phyloP scores from a whole-genome alignment of 2,329 filamentous ascomycete species.

The Fusarium aywerte region DNA sequence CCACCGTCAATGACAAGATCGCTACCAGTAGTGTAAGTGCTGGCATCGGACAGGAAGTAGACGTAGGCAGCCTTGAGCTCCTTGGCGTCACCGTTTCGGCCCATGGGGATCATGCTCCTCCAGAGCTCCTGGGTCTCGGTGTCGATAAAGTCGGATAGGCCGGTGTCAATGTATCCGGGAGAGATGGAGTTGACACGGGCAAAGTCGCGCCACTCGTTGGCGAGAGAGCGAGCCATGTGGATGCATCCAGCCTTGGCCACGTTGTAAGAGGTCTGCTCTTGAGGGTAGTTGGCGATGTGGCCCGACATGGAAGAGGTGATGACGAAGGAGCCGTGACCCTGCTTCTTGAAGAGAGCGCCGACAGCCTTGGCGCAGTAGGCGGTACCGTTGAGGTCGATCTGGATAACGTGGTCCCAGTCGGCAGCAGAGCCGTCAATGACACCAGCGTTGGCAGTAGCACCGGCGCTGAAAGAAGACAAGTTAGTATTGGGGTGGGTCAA shows the following conservation, averaged over 20 bases:
- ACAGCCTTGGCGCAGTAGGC: conserved; percentile 75
- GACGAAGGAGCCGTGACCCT: conserved; percentile 72
- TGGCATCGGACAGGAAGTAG: conserved; percentile 79
- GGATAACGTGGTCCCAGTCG: conserved; percentile 73
- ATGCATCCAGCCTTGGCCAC: conserved; percentile 69
- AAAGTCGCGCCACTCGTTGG: conserved; percentile 76
- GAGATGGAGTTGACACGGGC: conserved; percentile 74
- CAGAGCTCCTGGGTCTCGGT: conserved; percentile 76
- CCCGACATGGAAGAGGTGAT: conserved; percentile 77
- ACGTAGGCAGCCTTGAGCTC: conserved; percentile 84
- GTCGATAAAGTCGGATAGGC: conserved; percentile 73
- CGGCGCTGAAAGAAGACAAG: conserved; percentile 56
- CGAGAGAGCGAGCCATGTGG: conserved; percentile 58
- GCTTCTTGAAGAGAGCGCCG: conserved; percentile 71
- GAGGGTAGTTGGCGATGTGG: conserved; percentile 76
- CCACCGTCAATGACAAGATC: conserved; percentile 80
- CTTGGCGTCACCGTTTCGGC: conserved; percentile 71
- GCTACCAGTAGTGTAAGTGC: conserved; percentile 77
- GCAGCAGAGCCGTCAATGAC: conserved; percentile 74
- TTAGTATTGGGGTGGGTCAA: background rate
- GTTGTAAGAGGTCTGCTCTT: conserved; percentile 75
- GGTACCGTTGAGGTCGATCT: conserved; percentile 73
- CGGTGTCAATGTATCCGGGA: conserved; percentile 75
- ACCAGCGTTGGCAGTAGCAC: conserved; percentile 74
- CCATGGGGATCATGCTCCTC: conserved; percentile 80